A percentile compares a stretch with the other conserved stretches of the same genome.
These are phyloP conservation scores for Colletotrichum sp. DNA, from an alignment of 2,329 filamentous ascomycete species.

Conservation along the genomic window DNA sequence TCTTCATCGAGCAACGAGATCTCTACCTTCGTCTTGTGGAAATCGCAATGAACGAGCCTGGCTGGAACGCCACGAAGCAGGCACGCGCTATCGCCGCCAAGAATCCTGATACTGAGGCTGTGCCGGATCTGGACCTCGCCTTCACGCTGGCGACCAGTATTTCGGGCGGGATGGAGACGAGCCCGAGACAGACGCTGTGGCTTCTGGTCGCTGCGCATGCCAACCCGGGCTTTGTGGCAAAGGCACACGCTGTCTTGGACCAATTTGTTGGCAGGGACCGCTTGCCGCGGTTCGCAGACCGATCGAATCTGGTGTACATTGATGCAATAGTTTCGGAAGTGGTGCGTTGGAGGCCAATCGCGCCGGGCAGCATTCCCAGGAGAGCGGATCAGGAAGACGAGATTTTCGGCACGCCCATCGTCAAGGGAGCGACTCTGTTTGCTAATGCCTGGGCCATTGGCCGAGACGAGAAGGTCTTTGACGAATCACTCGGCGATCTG, in stretches of 20 bases:
- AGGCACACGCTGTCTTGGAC: conserved; percentile 46
- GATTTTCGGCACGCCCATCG: conserved; percentile 45
- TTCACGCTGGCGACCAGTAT: conserved; percentile 34
- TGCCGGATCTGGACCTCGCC: conserved; percentile 33
- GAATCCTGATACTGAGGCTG: conserved; percentile 24
- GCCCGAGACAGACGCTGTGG: conserved; percentile 32
- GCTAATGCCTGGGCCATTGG: conserved; percentile 44
- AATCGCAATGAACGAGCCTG: conserved; percentile 21
- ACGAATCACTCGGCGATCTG: conserved; percentile 28
- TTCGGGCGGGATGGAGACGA: conserved; percentile 36
- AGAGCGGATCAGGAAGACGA: conserved; percentile 37
- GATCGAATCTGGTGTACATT: conserved; percentile 44
- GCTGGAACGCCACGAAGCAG: conserved; percentile 37
- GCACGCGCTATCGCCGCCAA: conserved; percentile 32
- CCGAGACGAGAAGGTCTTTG: conserved; percentile 43
- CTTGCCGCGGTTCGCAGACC: conserved; percentile 42
- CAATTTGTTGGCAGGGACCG: conserved; percentile 42
- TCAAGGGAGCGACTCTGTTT: conserved; percentile 47
- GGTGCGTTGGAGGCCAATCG: conserved; percentile 49
- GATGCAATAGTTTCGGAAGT: conserved; percentile 46
- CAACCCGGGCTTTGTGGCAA: conserved; percentile 13
- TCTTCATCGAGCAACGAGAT: conserved; percentile 31
- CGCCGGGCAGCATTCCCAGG: conserved; percentile 41
- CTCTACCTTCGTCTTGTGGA: conserved; percentile 31
- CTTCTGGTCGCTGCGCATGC: conserved; percentile 37